Evolutionary conservation across 2,329 filamentous ascomycete species (phyloP), one percentile per base, ranked within the genome.

Genomic region (Hypoxylon sp.): DNA sequence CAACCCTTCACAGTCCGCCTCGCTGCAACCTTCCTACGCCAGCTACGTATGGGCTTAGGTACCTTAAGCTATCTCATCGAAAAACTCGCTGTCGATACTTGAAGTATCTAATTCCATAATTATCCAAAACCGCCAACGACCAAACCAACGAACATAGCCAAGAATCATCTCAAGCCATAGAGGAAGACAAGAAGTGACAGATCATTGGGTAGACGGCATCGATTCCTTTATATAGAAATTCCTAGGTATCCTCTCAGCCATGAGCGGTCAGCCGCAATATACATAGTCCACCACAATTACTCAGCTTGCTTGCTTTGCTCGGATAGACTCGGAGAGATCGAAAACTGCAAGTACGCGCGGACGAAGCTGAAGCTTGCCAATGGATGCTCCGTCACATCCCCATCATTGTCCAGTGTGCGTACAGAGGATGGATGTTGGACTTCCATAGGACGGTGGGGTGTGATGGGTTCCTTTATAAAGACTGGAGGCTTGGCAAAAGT

Each of bases 381-480:
- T 33, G 57, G 44, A 57, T 60, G 46, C 33, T 47, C 51, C 50
- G 47, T 67, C 59, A 60, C 48, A 54, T 17, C 48, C 19, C 17
- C 31, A 66, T 63, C 64, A 63, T 58, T 53, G 17, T 22, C 14
- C 22, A 58, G 35, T 11, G 17, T 24, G 47, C 3, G 24, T 46
- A 58, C 39, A 24, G 42, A 13, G 31, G 42, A 31, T 50, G 31
- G 42, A 31, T 50, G 31, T 50, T 50, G 44, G 46, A 26, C 19
- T n/a, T 57, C 13, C 17, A 50, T 19, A 57, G 37, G 31, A 35
- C 14, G 44, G 44, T 39, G 51, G 33, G 55, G 51, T 57, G 55
- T 61, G 55, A 67, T 61, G 39, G 39, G 8, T 29, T 35, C 17
- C n/a, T 65, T 68, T 68, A 65, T 68, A 69, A 66, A 35, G 26